Evolutionary conservation across 2,329 filamentous ascomycete genomes (phyloP).

Genomic region (Phaeosphaeriaceae sp.): DNA sequence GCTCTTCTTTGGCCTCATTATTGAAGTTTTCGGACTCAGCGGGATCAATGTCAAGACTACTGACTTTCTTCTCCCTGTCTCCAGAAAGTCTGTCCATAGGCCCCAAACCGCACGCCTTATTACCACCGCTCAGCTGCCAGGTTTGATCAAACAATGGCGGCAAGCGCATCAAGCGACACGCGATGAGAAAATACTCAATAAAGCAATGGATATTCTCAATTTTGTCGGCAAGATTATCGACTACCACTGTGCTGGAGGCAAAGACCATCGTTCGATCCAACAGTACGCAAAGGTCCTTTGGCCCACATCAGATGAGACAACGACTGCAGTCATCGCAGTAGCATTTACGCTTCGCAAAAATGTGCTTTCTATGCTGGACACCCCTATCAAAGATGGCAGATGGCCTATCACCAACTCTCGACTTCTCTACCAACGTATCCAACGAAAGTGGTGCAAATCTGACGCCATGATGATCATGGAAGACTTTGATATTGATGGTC

Average conservation of each 20-base stretch:
- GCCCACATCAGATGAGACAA: slow-evolving; percentile 14
- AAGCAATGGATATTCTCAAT: slow-evolving; percentile 7
- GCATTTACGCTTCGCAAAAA: slow-evolving; percentile 16
- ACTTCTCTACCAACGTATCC: slow-evolving; percentile 13
- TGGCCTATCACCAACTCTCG: slow-evolving; percentile 17
- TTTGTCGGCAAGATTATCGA: slow-evolving; percentile 15
- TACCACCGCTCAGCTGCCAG: slow-evolving; percentile 13
- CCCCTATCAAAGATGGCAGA: slow-evolving; percentile 6
- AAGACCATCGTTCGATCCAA: slow-evolving; percentile 15
- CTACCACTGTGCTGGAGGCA: slow-evolving; percentile 14
- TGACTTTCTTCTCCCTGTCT: slow-evolving; percentile 15
- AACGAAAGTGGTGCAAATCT: slow-evolving; percentile 19
- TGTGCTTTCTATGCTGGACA: slow-evolving; percentile 12
- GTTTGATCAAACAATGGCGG: slow-evolving; percentile 13
- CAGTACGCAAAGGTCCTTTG: slow-evolving; percentile 18
- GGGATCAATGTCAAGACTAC: slow-evolving; percentile 12
- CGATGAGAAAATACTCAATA: slow-evolving; percentile 8
- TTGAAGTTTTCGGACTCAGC: slow-evolving; percentile 14
- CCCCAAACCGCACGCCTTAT: slow-evolving; percentile 14
- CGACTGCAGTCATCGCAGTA: slow-evolving; percentile 15
- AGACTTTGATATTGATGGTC: slow-evolving; percentile 20
- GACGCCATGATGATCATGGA: slow-evolving; percentile 23
- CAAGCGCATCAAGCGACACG: slow-evolving; percentile 9
- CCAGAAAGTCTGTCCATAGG: slow-evolving; percentile 12
- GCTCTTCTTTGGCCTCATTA: slow-evolving; percentile 18